Percentiles rank a stretch among this genome's conserved stretches.
phyloP scores from a whole-genome alignment of 345 rosid species.

The Brassica cretica region DNA sequence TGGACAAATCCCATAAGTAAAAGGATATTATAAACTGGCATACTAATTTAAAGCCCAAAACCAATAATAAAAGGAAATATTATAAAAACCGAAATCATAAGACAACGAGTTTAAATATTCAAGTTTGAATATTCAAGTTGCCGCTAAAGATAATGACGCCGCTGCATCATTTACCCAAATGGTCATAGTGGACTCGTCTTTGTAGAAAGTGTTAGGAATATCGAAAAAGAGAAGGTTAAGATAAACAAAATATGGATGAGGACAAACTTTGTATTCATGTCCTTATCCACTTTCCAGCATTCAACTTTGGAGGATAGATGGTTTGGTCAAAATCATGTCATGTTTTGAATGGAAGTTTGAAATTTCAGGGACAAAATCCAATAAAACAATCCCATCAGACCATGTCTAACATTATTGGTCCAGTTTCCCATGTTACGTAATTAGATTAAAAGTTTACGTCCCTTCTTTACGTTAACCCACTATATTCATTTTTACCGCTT shows the following conservation, averaged over 20 bases:
- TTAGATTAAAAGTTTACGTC: neutral
- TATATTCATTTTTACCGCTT: conserved; percentile 8
- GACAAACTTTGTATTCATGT: conserved; percentile 12
- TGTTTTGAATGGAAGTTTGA: conserved; percentile 35
- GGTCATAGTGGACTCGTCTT: conserved; percentile 22
- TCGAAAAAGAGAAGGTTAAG: conserved; percentile 21
- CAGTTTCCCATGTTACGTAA: conserved; percentile 10
- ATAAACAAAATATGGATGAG: neutral
- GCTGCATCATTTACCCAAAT: conserved; percentile 4
- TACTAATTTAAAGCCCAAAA: no score
- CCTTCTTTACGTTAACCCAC: conserved; percentile 19
- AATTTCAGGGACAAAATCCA: conserved; percentile 19
- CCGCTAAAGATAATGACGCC: no score
- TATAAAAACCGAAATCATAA: no score
- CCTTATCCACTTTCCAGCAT: conserved; percentile 30
- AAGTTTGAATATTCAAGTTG: no score
- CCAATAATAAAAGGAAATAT: no score
- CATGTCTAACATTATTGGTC: conserved; percentile 18
- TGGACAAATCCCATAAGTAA: no score
- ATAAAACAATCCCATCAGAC: conserved; percentile 29
- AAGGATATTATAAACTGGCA: no score
- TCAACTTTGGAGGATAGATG: conserved; percentile 36
- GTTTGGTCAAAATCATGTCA: conserved; percentile 34
- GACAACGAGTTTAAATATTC: no score
- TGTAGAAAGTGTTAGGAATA: conserved; percentile 15